Percentiles rank a stretch among this genome's conserved stretches.
phyloP scores from a whole-genome alignment of 2,329 filamentous ascomycete species.

The Fusarium siculi region DNA sequence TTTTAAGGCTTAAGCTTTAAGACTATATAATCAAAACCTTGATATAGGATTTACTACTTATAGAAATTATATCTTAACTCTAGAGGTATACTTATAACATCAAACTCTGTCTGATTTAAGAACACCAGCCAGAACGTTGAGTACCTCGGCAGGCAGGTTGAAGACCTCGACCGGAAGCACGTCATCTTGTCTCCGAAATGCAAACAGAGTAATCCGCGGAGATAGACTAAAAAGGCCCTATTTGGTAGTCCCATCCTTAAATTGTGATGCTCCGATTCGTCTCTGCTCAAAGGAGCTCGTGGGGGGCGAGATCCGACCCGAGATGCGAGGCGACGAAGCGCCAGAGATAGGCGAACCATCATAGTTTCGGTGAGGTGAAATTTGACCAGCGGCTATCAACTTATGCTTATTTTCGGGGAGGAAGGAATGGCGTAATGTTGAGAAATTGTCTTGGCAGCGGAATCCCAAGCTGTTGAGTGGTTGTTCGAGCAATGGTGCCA shows the following conservation, averaged over 20 bases:
- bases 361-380: not conserved
- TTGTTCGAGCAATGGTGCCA: not conserved
- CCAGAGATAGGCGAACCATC: not conserved
- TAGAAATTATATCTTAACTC: no score
- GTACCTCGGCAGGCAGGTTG: not conserved
- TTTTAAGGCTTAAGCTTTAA: no score
- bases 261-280: no score
- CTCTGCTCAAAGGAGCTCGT: not conserved
- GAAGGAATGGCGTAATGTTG: not conserved
- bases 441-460: not conserved
- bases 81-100: no score
- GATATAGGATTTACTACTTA: no score
- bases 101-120: not conserved
- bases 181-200: not conserved
- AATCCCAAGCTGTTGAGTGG: not conserved
- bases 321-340: not conserved
- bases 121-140: not conserved
- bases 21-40: no score
- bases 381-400: no score
- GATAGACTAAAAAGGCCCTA: not conserved
- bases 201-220: not conserved
- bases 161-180: not conserved
- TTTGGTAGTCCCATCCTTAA: fast-evolving
- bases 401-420: not conserved
- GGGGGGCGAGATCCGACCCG: not conserved